phyloP scores from a whole-genome alignment of 768 basidiomycete species.

The Pisolithus albus region DNA sequence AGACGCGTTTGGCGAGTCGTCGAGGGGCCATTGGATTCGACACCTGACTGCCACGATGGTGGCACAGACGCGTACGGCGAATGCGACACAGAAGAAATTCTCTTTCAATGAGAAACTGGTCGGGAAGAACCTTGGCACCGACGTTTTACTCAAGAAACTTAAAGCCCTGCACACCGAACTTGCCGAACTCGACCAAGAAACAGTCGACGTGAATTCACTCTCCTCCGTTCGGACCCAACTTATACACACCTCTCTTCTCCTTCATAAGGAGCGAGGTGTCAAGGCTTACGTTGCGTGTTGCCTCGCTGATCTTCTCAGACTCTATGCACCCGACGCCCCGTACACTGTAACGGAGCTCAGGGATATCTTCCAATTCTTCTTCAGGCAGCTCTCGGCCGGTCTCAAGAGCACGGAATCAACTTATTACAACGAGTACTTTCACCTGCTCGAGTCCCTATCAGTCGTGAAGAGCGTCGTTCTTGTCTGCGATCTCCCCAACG shows the following conservation, averaged over 20 bases:
- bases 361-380: slow-evolving; percentile 97
- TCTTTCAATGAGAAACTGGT: slow-evolving; percentile 78
- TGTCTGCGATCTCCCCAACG: slow-evolving; percentile 83
- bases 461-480: slow-evolving; percentile 93
- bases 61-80: slow-evolving; percentile 61
- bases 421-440: slow-evolving; percentile 90
- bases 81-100: slow-evolving; percentile 52
- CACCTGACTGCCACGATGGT: slow-evolving; percentile 44
- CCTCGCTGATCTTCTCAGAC: slow-evolving; percentile 84
- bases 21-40: not conserved
- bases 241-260: slow-evolving; percentile 67
- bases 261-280: slow-evolving; percentile 94
- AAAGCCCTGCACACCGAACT: slow-evolving; percentile 73
- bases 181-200: slow-evolving; percentile 81
- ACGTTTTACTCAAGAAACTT: slow-evolving; percentile 80
- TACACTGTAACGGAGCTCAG: slow-evolving; percentile 83
- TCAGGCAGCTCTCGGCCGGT: slow-evolving; percentile 70
- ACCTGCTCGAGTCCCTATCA: slow-evolving; percentile 88
- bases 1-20: slow-evolving; percentile 3
- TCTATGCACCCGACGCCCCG: slow-evolving; percentile 96
- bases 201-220: slow-evolving; percentile 70
- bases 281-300: slow-evolving; percentile 94
- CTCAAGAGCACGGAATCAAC: slow-evolving; percentile 72
- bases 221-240: slow-evolving; percentile 68
- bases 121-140: slow-evolving; percentile 69